Evolutionary conservation across 2,329 filamentous ascomycete genomes (phyloP), one percentile per base, ranked within the genome.

Genomic region (Penicillium sp.): DNA sequence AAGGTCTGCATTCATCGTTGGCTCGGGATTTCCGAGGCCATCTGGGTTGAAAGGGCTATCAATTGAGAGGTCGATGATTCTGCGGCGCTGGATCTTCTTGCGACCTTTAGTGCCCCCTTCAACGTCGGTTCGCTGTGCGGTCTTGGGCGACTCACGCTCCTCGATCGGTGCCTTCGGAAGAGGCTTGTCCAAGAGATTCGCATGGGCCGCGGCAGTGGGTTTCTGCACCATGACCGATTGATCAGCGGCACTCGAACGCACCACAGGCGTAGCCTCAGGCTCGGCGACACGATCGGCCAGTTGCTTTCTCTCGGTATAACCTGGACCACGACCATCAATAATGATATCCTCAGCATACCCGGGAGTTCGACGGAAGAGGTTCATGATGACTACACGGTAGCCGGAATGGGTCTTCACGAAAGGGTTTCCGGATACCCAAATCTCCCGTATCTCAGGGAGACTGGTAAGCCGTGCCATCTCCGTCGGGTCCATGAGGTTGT

Each of bases 311-410:
- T 99, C 94, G 14, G 85, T 82, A 65, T 90, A 95, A n/a, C 82
- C 87, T 1, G 94, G 92, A 0, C 87, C 87, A 30, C 84, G 83
- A 2, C 88, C 86, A 69, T 99, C 94, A 62, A 99, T 92, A 41
- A 90, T 79, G 53, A 97, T 85, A 66, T 99, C 94, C 59, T 96
- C 89, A 0, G 86, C 88, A 65, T 94, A 95, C 5, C 94, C 94
- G 10, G 92, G 90, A 0, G 90, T 91, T 53, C 84, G 86, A 57
- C 94, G 85, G 79, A 99, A 99, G 2, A 97, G 79, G 64, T 97
- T 99, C 83, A 99, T 96, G 56, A 97, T 95, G 18, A 86, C 89
- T 58, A 95, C 80, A 44, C 94, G 85, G 68, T 96, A 95, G 62
- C 88, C 85, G 53, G 86, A 81, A 68, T 96, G 90, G 1, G 90